Evolutionary conservation across 2,329 filamentous ascomycete genomes (phyloP), one percentile per base, ranked within the genome.

Genomic region (Colletotrichum tropicale): DNA sequence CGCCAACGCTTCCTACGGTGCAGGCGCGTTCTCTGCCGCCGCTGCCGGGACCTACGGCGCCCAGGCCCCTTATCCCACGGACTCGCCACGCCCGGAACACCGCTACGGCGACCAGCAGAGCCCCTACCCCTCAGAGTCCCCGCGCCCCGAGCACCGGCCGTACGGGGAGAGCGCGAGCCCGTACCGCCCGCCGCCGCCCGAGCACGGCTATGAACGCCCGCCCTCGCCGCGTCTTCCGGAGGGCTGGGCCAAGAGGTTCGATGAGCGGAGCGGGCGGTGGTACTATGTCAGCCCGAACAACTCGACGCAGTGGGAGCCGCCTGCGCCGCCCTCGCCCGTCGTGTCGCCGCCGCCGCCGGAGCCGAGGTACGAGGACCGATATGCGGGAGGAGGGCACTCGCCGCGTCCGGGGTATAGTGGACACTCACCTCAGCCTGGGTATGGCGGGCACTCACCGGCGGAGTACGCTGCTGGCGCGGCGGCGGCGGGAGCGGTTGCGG

Each of bases 201-300:
- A 65, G 56, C 78, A 79, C 76, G 48, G 72, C 71, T 21, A 81
- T 78, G 48, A 38, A 18, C 66, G 74, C 8, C 77, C 80, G 7
- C 71, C 38, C 3, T 60, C 32, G 66, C 86, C 90, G 58, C 83
- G 87, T 38, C 83, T 91, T 67, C 85, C 90, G 28, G 78, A 85
- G 62, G 90, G 90, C 78, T 93, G 91, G 91, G 81, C 84, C 26
- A 85, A 89, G 60, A 88, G 90, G 79, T 92, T 88, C 83, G 90
- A 92, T 77, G 88, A 89, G 56, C 84, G 82, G 72, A 85, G 86
- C 74, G 87, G 90, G 78, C 87, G 89, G 67, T 91, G 88, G 84
- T 93, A 88, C 83, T 93, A 89, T 79, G 85, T 91, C 70, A 89
- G 93, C 79, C 84, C 88, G 43, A 90, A 89, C 13, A 89, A 89